Percentiles rank a stretch among this genome's conserved stretches.
Evolutionary conservation across 208 protist genomes (phyloP).

Genomic region (Leishmania turanica): DNA sequence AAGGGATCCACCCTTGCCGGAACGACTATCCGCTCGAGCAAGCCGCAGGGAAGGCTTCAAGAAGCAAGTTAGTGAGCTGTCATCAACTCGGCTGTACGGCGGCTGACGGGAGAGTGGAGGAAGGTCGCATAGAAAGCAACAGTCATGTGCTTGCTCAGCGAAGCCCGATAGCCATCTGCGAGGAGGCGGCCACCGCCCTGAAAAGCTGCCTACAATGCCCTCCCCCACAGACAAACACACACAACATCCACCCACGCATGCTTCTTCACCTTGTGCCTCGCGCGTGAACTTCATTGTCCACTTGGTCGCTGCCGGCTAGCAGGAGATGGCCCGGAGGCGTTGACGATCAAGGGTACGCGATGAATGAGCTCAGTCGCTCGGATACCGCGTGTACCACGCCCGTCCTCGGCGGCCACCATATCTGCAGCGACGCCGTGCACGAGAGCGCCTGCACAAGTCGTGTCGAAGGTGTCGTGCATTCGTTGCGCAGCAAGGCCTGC

Average conservation of each 20-base stretch:
- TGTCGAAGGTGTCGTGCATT: constrained; percentile 32
- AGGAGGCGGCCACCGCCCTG: neutral
- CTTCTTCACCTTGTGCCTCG: neutral
- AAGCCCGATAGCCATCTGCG: neutral
- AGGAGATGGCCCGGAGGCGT: constrained; percentile 23
- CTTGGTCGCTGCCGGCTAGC: neutral
- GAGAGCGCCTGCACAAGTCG: constrained; percentile 56
- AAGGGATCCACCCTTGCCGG: neutral
- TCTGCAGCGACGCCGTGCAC: constrained; percentile 77
- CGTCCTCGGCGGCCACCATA: constrained; percentile 35
- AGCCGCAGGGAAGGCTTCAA: neutral
- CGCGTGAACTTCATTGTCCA: neutral
- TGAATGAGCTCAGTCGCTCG: constrained; percentile 68
- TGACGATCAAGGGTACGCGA: constrained; percentile 46
- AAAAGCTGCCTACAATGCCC: neutral
- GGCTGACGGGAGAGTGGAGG: neutral
- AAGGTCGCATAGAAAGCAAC: neutral
- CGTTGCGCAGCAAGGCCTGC: constrained; percentile 57
- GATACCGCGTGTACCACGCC: constrained; percentile 60
- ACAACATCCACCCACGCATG: neutral
- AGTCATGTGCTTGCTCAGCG: neutral
- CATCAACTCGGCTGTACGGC: neutral
- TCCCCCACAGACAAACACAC: neutral
- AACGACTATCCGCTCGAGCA: neutral
- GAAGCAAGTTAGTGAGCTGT: neutral